Evolutionary conservation across 768 basidiomycete genomes (phyloP), one percentile per base, ranked within the genome.

Genomic region (Mycena olivaceomarginata): DNA sequence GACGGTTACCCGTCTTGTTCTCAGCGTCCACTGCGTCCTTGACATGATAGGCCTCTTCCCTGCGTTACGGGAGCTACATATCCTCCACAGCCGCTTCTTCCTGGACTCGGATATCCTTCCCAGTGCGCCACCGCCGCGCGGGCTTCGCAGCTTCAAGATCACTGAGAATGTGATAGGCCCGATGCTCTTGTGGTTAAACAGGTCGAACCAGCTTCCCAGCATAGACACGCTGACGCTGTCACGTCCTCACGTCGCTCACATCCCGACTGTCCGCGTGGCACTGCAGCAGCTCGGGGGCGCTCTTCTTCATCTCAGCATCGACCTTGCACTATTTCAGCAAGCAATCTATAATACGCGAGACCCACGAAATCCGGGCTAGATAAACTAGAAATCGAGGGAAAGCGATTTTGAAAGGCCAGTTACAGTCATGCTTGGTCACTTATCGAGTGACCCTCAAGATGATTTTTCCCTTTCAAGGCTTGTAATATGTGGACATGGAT

Each of bases 31-130:
- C 10, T 20, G 13, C 4, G 9, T 69, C 6, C 3, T 67, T 25
- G 67, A 69, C n/a, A 56, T 40, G 53, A 40, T 69, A 2, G 22
- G 53, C 15, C 7, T 57, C 37, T 69, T 69, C 9, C 67, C 67
- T 8, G 25, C 56, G 5, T n/a, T 69, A 7, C 39, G 40, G 39
- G 51, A 43, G 39, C 37, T 69, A 4, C 20, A 37, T 10, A 56
- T 57, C 25, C n/a, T 20, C 5, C 10, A 15, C 20, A 22, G 7
- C 5, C 8, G 10, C 11, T 3, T 10, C n/a, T 37, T 18, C 11
- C 37, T 37, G 9, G 5, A 11, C 18, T 16, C 16, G 41, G 10
- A n/a, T 57, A 5, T 20, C 9, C 37, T 25, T 20, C n/a, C 51
- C 13, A 40, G 7, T 10, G 15, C 31, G 5, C 10, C 40, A 15